phyloP scores from a whole-genome alignment of 495 filamentous ascomycete species.

The Penicillium simplicissimum region DNA sequence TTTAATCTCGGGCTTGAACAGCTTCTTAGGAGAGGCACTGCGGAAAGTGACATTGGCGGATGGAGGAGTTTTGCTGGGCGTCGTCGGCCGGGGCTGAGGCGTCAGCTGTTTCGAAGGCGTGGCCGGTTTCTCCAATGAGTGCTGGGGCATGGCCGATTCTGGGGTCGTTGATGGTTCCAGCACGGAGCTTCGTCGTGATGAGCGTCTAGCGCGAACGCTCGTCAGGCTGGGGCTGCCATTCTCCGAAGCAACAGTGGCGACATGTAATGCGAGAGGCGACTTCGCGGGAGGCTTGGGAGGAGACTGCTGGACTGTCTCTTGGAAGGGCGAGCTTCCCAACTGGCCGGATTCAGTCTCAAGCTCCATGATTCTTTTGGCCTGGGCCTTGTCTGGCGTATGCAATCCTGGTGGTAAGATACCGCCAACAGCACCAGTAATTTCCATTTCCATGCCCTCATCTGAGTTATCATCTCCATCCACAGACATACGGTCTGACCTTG shows the following conservation, averaged over 20 bases:
- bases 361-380: conserved; percentile 62
- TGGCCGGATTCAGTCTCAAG: conserved; percentile 56
- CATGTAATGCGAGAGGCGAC: conserved; percentile 33
- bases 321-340: conserved; percentile 55
- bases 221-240: conserved; percentile 60
- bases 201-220: conserved; percentile 51
- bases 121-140: conserved; percentile 45
- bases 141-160: conserved; percentile 34
- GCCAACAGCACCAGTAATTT: conserved; percentile 72
- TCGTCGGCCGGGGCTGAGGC: conserved; percentile 51
- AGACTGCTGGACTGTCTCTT: conserved; percentile 38
- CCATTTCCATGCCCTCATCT: conserved; percentile 59
- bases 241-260: conserved; percentile 54
- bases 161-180: conserved; percentile 47
- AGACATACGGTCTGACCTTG: conserved; percentile 30
- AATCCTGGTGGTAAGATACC: conserved; percentile 56
- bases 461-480: conserved; percentile 43
- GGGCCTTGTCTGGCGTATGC: conserved; percentile 41
- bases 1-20: conserved; percentile 51
- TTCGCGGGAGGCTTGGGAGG: conserved; percentile 32
- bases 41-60: conserved; percentile 46
- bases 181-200: conserved; percentile 51
- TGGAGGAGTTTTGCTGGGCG: conserved; percentile 54
- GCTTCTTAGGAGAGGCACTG: conserved; percentile 56
- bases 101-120: conserved; percentile 54